Evolutionary conservation across 306 rosid genomes (phyloP), one percentile per base, ranked within the genome.

Genomic region (Chamaecrista fasciculata): DNA sequence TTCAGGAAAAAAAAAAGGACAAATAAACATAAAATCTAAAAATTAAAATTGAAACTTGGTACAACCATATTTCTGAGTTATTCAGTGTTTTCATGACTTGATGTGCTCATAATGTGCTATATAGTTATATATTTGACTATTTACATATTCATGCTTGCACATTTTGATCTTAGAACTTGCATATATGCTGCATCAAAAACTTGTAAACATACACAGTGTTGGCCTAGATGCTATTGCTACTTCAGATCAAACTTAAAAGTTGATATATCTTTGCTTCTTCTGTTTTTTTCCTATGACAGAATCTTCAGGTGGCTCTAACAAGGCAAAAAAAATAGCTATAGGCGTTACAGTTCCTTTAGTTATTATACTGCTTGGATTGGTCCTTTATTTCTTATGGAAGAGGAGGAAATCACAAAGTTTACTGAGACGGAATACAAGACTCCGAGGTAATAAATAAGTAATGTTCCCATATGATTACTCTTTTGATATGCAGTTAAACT

Each of bases 331-430:
- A 12, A 69, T 59, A 63, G 51, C 77, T 29, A 67, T 83, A 25
- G 84, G 79, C 73, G 75, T 76, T 69, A 37, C 70, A 6, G 72
- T 76, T 79, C 84, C 81, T 68, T 49, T 73, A 68, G 77, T 64
- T 65, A 10, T 57, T 29, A 16, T 4, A 57, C 14, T 29, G 1
- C 19, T 7, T 37, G 62, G 37, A 15, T 6, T 55, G 36, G 7
- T 6, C 15, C 1, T 14, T 18, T 55, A 9, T 55, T 55, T 28
- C 62, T 53, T 24, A 25, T 12, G 15, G 33, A 25, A 2, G 6
- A 53, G 4, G 33, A 51, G 33, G 21, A 51, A 51, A 11, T 50
- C 4, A 10, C n/a, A 21, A 4, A 50, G 57, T 2, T 4, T 50
- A 10, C 8, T 64, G 28, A 74, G 59, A 63, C 25, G 69, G 56